Base-by-base conservation (phyloP, 2,329 filamentous ascomycete genomes). In the Cordyceps tenuipes region DNA sequence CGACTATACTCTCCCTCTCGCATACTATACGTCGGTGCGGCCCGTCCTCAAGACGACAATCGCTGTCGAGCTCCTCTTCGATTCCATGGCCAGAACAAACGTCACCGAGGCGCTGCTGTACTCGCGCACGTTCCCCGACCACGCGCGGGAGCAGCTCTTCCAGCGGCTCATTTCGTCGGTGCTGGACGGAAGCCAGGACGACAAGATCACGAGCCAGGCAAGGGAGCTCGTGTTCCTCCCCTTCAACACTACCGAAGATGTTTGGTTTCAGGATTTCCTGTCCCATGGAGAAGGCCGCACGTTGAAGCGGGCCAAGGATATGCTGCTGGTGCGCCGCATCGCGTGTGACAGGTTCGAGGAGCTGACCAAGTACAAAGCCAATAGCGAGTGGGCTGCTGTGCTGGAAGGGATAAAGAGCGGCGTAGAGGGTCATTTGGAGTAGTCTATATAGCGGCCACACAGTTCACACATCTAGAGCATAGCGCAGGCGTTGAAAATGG, bases 11-110 rank as follows among this genome's bases (percentile, higher is more conserved):
- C 78, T 92, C 2, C 82, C 89, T 0, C 79, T 94, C 31, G 87
- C 89, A 12, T 95, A 94, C 73, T 94, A 89, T 73, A 81, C 91
- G 64, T 84, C 87, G 13, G 86, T 88, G 1, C 85, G 86, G 64
- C 90, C 91, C 2, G 83, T 87, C 21, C 76, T 96, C n/a, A 82
- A 82, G 64, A 82, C 79, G 0, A 76, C 81, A 1, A 76, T 79
- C 31, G 83, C 88, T 0, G 77, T 90, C 10, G 79, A 83, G 62
- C 77, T 85, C 8, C 83, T 92, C 39, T 91, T 91, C 66, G 79
- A 82, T 47, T 86, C 88, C 8, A 78, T 94, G 52, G 82, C 85
- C 1, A 77, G 77, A 41, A 84, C 86, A 8, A 89, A 82, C 66
- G 78, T 92, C 5, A 82, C 84, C 0, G 88, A 91, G 67, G 87